These are phyloP conservation scores for Trichosanthes cucumerina DNA, from an alignment of 306 rosid species.

Conservation along the genomic window DNA sequence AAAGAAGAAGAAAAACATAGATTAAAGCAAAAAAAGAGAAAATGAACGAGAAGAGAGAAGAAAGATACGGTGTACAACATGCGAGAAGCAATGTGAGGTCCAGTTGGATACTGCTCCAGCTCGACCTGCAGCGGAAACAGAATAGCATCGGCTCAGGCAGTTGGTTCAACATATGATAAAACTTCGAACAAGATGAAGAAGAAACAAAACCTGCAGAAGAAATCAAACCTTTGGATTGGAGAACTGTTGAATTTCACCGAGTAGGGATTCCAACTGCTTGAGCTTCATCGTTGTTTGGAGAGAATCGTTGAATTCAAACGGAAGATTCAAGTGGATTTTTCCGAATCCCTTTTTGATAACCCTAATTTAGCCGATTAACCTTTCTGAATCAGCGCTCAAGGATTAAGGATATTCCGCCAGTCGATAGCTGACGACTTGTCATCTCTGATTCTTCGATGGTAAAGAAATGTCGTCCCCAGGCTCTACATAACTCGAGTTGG, in stretches of 20 bases:
- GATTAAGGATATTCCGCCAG: neutral
- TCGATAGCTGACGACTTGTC: neutral
- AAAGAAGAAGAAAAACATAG: neutral
- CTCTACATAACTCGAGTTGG: too few relatives aligned
- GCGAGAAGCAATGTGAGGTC: constrained; percentile 94
- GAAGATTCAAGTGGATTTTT: constrained; percentile 4
- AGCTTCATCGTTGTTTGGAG: constrained; percentile 51
- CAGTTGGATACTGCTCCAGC: constrained; percentile 94
- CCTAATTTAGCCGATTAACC: constrained; percentile 1
- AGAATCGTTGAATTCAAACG: neutral
- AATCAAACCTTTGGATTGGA: constrained; percentile 59
- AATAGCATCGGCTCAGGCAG: neutral
- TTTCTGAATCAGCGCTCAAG: neutral
- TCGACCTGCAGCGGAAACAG: constrained; percentile 41
- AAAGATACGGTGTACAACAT: constrained; percentile 60
- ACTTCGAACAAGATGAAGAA: neutral
- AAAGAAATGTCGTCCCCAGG: too few relatives aligned
- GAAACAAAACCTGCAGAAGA: neutral
- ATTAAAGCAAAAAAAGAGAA: neutral
- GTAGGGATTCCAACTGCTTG: constrained; percentile 72
- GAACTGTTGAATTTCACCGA: constrained; percentile 66
- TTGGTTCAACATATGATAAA: neutral
- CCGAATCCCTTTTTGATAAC: neutral
- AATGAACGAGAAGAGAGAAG: neutral
- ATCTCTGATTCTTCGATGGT: neutral